phyloP scores from a whole-genome alignment of 2,329 filamentous ascomycete genomes.

The Aotearoamyces nothofagi region DNA sequence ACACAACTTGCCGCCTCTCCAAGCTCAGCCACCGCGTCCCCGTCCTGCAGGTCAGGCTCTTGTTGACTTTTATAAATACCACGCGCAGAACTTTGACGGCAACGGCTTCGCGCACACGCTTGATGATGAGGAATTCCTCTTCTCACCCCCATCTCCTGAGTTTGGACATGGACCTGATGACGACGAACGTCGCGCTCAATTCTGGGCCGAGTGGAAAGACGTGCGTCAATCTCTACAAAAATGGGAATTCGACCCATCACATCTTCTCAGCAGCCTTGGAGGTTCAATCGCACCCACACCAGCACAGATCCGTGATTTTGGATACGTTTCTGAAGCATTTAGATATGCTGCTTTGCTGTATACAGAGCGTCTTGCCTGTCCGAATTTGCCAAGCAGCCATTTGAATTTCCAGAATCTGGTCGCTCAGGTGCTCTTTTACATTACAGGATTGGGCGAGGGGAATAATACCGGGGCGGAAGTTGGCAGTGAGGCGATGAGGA shows the following conservation, averaged over 20 bases:
- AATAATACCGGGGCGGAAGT: slow-evolving; percentile 51
- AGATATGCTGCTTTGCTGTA: slow-evolving; percentile 81
- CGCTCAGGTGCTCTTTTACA: slow-evolving; percentile 68
- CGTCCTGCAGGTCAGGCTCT: slow-evolving; percentile 24
- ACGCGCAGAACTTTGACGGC: slow-evolving; percentile 47
- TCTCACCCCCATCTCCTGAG: slow-evolving; percentile 10
- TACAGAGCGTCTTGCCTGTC: slow-evolving; percentile 73
- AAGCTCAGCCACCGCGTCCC: slow-evolving; percentile 18
- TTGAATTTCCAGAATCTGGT: slow-evolving; percentile 74
- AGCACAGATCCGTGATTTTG: slow-evolving; percentile 56
- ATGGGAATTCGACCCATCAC: slow-evolving; percentile 58
- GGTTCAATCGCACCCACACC: slow-evolving; percentile 27
- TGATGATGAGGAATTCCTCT: slow-evolving; percentile 34
- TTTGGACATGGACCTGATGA: slow-evolving; percentile 27
- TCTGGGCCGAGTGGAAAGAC: slow-evolving; percentile 79
- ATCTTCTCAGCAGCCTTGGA: slow-evolving; percentile 34
- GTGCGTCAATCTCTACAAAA: slow-evolving; percentile 60
- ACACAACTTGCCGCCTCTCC: slow-evolving; percentile 14
- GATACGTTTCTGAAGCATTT: slow-evolving; percentile 79
- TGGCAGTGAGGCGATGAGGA: slow-evolving; percentile 21
- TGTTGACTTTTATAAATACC: slow-evolving; percentile 34
- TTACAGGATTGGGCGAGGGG: slow-evolving; percentile 63
- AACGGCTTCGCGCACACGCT: slow-evolving; percentile 46
- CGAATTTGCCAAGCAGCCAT: slow-evolving; percentile 55
- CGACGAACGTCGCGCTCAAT: slow-evolving; percentile 47